Conservation (phyloP, 208 protist genomes). For the Pavlovales sp. region DNA sequence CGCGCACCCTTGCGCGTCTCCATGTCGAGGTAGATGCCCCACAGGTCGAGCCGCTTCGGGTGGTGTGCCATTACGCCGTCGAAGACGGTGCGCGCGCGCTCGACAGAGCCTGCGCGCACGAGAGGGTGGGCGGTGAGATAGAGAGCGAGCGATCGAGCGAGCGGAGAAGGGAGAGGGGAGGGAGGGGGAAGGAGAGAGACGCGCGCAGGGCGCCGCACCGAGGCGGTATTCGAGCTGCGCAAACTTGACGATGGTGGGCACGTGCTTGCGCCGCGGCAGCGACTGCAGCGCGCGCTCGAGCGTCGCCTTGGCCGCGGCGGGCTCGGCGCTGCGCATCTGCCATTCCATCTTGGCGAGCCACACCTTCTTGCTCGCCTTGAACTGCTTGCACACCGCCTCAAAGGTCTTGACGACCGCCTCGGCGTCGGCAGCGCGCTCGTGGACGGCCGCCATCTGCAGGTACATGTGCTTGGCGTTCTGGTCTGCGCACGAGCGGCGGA, state of each 20-base stretch:
- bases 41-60: conserved; percentile 75
- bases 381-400: conserved; percentile 63
- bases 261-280: conserved; percentile 65
- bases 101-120: conserved; percentile 32
- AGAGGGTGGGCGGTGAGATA: conserved; percentile 35
- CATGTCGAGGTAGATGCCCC: conserved; percentile 77
- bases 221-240: conserved; percentile 75
- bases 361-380: conserved; percentile 60
- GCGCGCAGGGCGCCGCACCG: conserved; percentile 57
- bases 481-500: neutral
- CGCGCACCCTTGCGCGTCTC: conserved; percentile 56
- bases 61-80: conserved; percentile 60
- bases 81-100: conserved; percentile 74
- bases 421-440: conserved; percentile 43
- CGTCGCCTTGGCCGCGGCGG: conserved; percentile 46
- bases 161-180: neutral
- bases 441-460: conserved; percentile 53
- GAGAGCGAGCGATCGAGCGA: conserved; percentile 42
- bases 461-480: conserved; percentile 39
- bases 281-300: conserved; percentile 57
- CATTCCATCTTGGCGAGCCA: conserved; percentile 63
- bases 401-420: conserved; percentile 11
- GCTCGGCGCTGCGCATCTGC: conserved; percentile 41
- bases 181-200: conserved; percentile 41
- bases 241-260: conserved; percentile 65